Evolutionary conservation across 106 monocot species (phyloP).

Genomic region (Phalaenopsis equestris): DNA sequence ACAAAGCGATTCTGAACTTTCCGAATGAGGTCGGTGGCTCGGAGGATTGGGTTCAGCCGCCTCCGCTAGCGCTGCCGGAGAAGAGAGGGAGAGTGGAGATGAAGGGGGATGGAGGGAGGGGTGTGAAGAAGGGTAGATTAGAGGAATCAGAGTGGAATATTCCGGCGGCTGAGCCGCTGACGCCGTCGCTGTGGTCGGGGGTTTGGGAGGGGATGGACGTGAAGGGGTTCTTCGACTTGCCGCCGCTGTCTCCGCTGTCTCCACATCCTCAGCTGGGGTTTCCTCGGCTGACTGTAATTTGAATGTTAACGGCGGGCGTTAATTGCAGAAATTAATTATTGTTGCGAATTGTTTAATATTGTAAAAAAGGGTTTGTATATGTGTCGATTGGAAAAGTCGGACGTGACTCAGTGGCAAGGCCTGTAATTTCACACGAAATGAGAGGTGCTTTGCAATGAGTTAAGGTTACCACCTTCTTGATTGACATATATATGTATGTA

Average conservation of each 20-base stretch:
- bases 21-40: slow-evolving; percentile 50
- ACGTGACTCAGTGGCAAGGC: too few relatives aligned
- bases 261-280: slow-evolving; percentile 24
- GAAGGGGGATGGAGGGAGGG: not conserved
- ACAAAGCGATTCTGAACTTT: slow-evolving; percentile 76
- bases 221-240: slow-evolving; percentile 27
- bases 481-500: too few relatives aligned
- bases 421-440: too few relatives aligned
- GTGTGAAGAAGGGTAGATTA: not conserved
- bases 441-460: too few relatives aligned
- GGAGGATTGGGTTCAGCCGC: not conserved
- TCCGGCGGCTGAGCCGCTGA: slow-evolving; percentile 4
- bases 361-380: too few relatives aligned
- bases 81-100: slow-evolving; percentile 13
- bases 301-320: not conserved
- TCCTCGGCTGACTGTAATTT: slow-evolving; percentile 10
- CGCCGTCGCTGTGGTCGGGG: slow-evolving; percentile 35
- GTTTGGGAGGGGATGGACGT: slow-evolving; percentile 14
- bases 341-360: too few relatives aligned
- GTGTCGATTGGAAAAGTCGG: too few relatives aligned
- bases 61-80: not conserved
- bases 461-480: too few relatives aligned
- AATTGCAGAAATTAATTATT: not conserved
- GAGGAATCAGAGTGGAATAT: not conserved
- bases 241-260: slow-evolving; percentile 39